phyloP scores from a whole-genome alignment of 2,329 filamentous ascomycete species.

The Fusarium sacchari region DNA sequence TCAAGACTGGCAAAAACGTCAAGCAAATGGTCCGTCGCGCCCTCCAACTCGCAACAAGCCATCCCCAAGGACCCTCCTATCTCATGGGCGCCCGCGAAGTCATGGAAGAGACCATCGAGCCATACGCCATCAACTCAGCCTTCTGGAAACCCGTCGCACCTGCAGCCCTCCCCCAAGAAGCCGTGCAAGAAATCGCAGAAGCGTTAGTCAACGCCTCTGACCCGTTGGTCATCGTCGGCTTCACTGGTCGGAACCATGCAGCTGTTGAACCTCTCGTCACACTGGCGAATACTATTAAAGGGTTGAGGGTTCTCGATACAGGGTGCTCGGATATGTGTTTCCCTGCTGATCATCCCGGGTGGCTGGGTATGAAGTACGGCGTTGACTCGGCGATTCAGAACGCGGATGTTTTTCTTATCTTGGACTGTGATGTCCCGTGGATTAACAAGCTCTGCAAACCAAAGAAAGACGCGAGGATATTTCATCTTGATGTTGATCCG shows the following conservation, averaged over 20 bases:
- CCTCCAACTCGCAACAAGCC: conserved; percentile 38
- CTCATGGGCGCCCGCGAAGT: conserved; percentile 43
- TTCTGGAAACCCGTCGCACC: conserved; percentile 6
- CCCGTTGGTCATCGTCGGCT: conserved; percentile 22
- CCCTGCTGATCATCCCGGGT: conserved; percentile 18
- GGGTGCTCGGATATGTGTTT: conserved; percentile 27
- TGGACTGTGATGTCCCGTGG: conserved; percentile 31
- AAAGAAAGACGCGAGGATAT: neutral
- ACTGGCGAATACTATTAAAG: conserved; percentile 2
- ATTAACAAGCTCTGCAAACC: conserved; percentile 16
- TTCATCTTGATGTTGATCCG: conserved; percentile 24
- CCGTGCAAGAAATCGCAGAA: conserved; percentile 3
- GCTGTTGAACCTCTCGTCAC: conserved; percentile 10
- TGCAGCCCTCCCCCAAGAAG: neutral
- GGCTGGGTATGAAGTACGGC: conserved; percentile 21
- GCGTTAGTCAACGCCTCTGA: neutral
- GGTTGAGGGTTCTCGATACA: conserved; percentile 14
- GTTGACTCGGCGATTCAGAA: conserved; percentile 2
- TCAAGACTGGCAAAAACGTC: conserved; percentile 8
- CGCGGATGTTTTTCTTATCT: conserved; percentile 14
- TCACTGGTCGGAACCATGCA: conserved; percentile 1
- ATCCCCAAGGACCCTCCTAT: conserved; percentile 42
- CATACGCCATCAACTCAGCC: neutral
- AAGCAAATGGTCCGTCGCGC: conserved; percentile 23
- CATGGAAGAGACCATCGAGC: conserved; percentile 36